Conservation (phyloP, 129 eudicot species). For the Tagetes erecta region DNA sequence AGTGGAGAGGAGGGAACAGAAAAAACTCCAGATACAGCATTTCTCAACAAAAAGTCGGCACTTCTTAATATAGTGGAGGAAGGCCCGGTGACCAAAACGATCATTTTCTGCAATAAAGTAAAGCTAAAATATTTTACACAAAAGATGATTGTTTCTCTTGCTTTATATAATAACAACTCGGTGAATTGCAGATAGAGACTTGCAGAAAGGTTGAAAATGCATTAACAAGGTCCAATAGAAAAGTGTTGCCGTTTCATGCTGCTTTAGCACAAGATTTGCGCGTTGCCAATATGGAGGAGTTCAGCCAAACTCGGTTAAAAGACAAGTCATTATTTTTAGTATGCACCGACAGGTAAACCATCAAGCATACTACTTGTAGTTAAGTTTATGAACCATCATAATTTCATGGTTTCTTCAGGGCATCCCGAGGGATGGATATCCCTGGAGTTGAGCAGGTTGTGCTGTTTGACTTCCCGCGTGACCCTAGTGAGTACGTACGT, state of each 20-base stretch:
- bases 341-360: constrained; percentile 85
- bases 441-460: constrained; percentile 83
- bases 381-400: no score
- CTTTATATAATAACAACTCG: not conserved
- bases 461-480: constrained; percentile 96
- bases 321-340: constrained; percentile 67
- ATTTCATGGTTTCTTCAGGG: constrained; percentile 46
- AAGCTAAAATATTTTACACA: constrained; percentile 12
- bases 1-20: constrained; percentile 85
- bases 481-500: constrained; percentile 95
- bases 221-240: constrained; percentile 67
- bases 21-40: constrained; percentile 83
- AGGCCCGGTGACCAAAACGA: constrained; percentile 71
- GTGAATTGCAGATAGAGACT: constrained; percentile 74
- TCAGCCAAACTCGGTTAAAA: constrained; percentile 44
- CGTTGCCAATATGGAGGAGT: constrained; percentile 80
- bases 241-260: constrained; percentile 87
- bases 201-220: constrained; percentile 95
- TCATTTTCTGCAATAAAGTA: constrained; percentile 93
- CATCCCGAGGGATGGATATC: constrained; percentile 94
- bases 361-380: no score
- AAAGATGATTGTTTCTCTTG: not conserved
- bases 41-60: constrained; percentile 81
- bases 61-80: constrained; percentile 66
- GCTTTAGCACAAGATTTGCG: constrained; percentile 82